Percentiles rank a stretch among this genome's conserved stretches.
phyloP scores from a whole-genome alignment of 2,329 filamentous ascomycete species.

The Macrophomina pseudophaseolina region DNA sequence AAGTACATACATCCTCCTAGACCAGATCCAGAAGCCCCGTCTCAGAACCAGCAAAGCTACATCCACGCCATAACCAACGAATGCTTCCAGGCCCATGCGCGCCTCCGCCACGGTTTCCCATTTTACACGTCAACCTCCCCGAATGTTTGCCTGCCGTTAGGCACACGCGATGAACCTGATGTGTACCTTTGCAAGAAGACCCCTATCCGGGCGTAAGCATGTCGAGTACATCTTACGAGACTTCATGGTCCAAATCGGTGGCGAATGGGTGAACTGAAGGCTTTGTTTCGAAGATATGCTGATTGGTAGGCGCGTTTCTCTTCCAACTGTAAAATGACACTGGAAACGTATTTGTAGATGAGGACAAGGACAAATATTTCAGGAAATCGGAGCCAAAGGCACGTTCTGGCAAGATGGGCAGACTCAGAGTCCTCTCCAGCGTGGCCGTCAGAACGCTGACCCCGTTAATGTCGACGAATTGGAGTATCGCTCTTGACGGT shows the following conservation, averaged over 20 bases:
- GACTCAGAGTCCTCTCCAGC: constrained; percentile 18
- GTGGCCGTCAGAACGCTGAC: constrained; percentile 1
- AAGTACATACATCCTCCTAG: constrained; percentile 3
- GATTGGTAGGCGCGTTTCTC: background rate
- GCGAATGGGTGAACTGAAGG: constrained; percentile 10
- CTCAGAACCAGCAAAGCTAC: background rate
- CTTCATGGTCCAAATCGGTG: constrained; percentile 14
- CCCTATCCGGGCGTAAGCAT: background rate
- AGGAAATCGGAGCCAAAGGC: background rate
- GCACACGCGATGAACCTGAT: constrained; percentile 19
- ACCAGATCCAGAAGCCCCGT: background rate
- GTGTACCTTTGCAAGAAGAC: constrained; percentile 10
- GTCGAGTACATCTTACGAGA: constrained; percentile 2
- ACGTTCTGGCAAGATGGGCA: background rate
- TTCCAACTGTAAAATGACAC: background rate
- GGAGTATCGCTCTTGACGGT: background rate
- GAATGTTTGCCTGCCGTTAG: constrained; percentile 20
- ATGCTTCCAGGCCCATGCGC: constrained; percentile 8
- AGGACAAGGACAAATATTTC: background rate
- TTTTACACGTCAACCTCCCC: constrained; percentile 17
- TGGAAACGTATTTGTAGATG: background rate
- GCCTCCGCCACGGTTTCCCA: constrained; percentile 6
- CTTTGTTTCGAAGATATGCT: constrained; percentile 15
- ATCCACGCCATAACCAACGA: constrained; percentile 7
- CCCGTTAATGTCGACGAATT: background rate